A percentile compares a stretch with the other conserved stretches of the same genome.
Conservation (phyloP, 1,139 yeast species). For the Groenewaldozyma auringiensis region DNA sequence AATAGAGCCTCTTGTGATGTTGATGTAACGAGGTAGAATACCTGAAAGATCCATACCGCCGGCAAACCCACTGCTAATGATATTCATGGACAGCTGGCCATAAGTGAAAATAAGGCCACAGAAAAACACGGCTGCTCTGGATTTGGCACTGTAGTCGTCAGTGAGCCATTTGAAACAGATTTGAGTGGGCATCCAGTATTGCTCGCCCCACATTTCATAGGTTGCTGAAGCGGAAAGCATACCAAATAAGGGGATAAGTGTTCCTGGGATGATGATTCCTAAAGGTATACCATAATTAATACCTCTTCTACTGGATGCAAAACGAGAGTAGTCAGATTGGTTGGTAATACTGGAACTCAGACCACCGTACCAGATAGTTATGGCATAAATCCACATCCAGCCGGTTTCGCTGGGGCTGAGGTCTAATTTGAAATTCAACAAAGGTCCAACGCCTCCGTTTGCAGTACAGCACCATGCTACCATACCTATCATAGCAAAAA, state of each 20-base stretch:
- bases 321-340: constrained; percentile 40
- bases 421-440: constrained; percentile 14
- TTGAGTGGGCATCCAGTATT: constrained; percentile 16
- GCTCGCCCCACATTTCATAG: constrained; percentile 25
- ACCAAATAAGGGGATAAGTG: constrained; percentile 34
- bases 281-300: constrained; percentile 16
- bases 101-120: constrained; percentile 38
- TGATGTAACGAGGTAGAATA: constrained; percentile 41
- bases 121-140: constrained; percentile 36
- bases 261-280: constrained; percentile 21
- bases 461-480: constrained; percentile 19
- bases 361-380: constrained; percentile 21
- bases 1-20: constrained; percentile 46
- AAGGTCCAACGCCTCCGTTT: constrained; percentile 22
- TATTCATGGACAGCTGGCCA: constrained; percentile 42
- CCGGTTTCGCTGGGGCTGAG: constrained; percentile 14
- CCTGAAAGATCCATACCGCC: constrained; percentile 49
- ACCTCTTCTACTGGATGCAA: constrained; percentile 22
- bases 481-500: constrained; percentile 14
- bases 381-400: constrained; percentile 24
- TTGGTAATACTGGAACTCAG: constrained; percentile 30
- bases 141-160: constrained; percentile 6
- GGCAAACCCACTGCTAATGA: constrained; percentile 45
- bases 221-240: constrained; percentile 32
- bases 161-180: constrained; percentile 9